Percentiles rank a stretch among this genome's conserved stretches.
phyloP scores from a whole-genome alignment of 169 alveolate genomes.

The Plasmodium coatneyi region DNA sequence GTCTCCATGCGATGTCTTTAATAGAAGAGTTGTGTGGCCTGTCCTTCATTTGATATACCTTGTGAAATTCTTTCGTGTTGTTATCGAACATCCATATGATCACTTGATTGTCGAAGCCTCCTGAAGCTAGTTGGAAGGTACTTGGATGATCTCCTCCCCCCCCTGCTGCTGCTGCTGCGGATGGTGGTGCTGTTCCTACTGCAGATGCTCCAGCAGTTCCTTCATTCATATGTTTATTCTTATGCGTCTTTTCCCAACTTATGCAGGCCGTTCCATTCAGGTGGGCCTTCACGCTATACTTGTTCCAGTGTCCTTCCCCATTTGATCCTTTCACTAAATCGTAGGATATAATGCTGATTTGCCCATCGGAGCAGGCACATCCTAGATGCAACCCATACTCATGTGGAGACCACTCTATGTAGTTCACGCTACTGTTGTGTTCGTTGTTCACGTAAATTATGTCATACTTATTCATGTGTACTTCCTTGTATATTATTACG shows the following conservation, averaged over 20 bases:
- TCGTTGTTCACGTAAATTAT: constrained; percentile 81
- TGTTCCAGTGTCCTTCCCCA: constrained; percentile 81
- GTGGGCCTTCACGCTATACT: constrained; percentile 83
- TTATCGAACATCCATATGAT: constrained; percentile 87
- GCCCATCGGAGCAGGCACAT: constrained; percentile 85
- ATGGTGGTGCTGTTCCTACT: neutral
- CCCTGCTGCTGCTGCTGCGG: neutral
- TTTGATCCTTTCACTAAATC: constrained; percentile 33
- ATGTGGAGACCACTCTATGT: constrained; percentile 88
- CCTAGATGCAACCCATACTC: constrained; percentile 88
- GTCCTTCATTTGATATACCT: constrained; percentile 73
- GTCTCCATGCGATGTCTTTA: constrained; percentile 92
- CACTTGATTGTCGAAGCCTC: constrained; percentile 89
- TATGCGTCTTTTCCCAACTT: constrained; percentile 87
- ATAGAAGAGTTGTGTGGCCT: constrained; percentile 87
- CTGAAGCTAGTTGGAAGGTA: constrained; percentile 87
- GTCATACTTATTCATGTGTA: constrained; percentile 77
- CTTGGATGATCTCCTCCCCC: constrained; percentile 29
- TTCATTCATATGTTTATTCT: constrained; percentile 64
- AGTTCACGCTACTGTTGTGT: constrained; percentile 84
- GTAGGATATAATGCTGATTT: constrained; percentile 78
- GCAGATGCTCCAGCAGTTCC: neutral
- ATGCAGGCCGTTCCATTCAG: constrained; percentile 86
- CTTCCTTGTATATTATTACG: constrained; percentile 88
- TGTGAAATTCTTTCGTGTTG: constrained; percentile 78